Percentiles rank a stretch among this genome's conserved stretches.
Evolutionary conservation across 2,329 filamentous ascomycete species (phyloP).

Genomic region (Exutisphaerella laricina): DNA sequence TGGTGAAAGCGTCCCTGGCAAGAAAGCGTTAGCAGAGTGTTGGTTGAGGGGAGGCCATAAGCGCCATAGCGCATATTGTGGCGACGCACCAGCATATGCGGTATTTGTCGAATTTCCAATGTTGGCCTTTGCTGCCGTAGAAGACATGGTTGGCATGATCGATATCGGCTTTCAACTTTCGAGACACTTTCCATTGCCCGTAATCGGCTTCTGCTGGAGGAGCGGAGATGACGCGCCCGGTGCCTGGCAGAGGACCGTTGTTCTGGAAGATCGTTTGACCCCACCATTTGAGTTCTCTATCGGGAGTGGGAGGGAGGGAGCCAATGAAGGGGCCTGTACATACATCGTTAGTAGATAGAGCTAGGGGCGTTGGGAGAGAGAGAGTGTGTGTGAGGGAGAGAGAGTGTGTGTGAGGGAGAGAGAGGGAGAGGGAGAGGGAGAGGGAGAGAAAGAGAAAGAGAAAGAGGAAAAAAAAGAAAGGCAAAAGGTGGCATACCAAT

Average conservation of each 20-base stretch:
- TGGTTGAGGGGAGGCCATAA: not conserved
- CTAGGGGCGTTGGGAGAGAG: too few relatives aligned
- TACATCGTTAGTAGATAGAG: too few relatives aligned
- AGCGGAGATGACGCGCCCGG: slow-evolving; percentile 51
- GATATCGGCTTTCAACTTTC: slow-evolving; percentile 54
- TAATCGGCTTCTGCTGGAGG: slow-evolving; percentile 55
- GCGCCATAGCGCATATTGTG: not conserved
- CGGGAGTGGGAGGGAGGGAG: slow-evolving; percentile 50
- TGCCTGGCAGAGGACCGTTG: slow-evolving; percentile 43
- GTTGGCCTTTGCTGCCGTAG: slow-evolving; percentile 52
- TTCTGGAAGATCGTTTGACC: slow-evolving; percentile 56
- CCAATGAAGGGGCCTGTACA: slow-evolving; percentile 49
- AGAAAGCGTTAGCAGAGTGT: not conserved
- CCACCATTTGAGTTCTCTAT: slow-evolving; percentile 53
- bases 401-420: too few relatives aligned
- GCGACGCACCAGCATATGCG: slow-evolving; percentile 62
- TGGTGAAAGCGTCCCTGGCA: slow-evolving; percentile 63
- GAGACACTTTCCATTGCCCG: slow-evolving; percentile 57
- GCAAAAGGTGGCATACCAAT: too few relatives aligned
- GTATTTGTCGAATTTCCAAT: slow-evolving; percentile 57
- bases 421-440: too few relatives aligned
- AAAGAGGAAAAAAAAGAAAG: too few relatives aligned
- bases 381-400: too few relatives aligned
- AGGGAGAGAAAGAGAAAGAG: too few relatives aligned
- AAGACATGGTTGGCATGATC: slow-evolving; percentile 52